phyloP scores from a whole-genome alignment of 2,329 filamentous ascomycete species.

The Zarea fungicola region DNA sequence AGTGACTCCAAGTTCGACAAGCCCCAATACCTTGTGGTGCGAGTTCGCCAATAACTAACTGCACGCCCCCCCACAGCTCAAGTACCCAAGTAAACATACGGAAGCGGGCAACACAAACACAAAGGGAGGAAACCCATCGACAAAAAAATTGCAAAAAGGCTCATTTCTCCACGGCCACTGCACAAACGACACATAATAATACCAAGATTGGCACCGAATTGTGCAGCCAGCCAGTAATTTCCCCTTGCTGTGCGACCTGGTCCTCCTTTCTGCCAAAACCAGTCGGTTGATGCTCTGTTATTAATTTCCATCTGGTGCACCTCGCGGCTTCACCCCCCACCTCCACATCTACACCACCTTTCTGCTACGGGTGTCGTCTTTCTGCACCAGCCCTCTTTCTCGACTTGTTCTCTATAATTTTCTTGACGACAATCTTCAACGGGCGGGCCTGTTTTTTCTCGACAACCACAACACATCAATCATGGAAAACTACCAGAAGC shows the following conservation, averaged over 20 bases:
- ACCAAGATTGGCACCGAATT: not conserved
- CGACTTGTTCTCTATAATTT: not conserved
- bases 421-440: not conserved
- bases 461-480: slow-evolving; percentile 14
- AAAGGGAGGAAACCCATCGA: not conserved
- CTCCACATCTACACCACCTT: too few species aligned
- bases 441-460: slow-evolving; percentile 10
- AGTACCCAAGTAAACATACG: slow-evolving; percentile 5
- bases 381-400: not conserved
- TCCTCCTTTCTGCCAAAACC: too few species aligned
- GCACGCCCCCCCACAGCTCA: not conserved
- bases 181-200: not conserved
- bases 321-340: too few species aligned
- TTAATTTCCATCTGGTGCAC: too few species aligned
- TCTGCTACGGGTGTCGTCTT: too few species aligned
- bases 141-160: not conserved
- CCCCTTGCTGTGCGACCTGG: not conserved
- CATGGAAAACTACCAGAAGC: slow-evolving; percentile 96
- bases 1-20: not conserved
- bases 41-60: too few species aligned
- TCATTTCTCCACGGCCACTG: not conserved
- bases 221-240: not conserved
- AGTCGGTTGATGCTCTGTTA: too few species aligned
- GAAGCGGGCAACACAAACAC: slow-evolving; percentile 1
- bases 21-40: not conserved